Base-by-base conservation (phyloP, 2,329 filamentous ascomycete species). In the Penicillium thymicola region DNA sequence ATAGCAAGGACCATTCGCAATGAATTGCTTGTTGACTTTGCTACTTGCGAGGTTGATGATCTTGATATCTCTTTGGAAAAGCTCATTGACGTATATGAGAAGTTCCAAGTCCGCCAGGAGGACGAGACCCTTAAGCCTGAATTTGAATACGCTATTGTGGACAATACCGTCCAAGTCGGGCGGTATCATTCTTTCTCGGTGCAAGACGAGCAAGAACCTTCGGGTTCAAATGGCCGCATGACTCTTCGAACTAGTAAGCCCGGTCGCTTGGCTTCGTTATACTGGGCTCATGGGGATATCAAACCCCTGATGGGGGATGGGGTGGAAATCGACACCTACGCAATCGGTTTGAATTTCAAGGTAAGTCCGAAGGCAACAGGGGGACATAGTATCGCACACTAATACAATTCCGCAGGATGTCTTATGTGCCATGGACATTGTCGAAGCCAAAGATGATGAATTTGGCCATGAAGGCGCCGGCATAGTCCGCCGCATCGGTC, bases 11-110 rank as follows among this genome's bases (percentile, higher is more conserved):
- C 65, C 0, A 59, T 72, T 8, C 67, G 72, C 0, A 51, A 59
- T 0, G 73, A 76, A 54, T 37, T 67, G 36, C 18, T 41, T 0
- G 40, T 69, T 0, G 62, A 66, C 27, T 63, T 74, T 44, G 70
- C 65, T 2, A 71, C 67, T 0, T 60, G 57, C 16, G 63, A 66
- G 27, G 47, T 65, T 6, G 64, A 65, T 18, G 4, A 61, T 18
- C 9, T 53, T 11, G 5, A n/a, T 13, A 30, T 14, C 3, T 59
- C 58, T 2, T 13, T 55, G 2, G 48, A 57, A 1, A 51, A 46
- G 16, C 32, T 65, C 6, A 42, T 62, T 11, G 53, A 62, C 8
- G 53, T 65, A 6, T 59, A 58, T 45, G 46, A 57, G 18, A 58
- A 40, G 4, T 61, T 61, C 16, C 57, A 58, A 21, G 2, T 38